Evolutionary conservation across 1,139 yeast species (phyloP), one percentile per base, ranked within the genome.

Genomic region (Kodamaea derodonti): DNA sequence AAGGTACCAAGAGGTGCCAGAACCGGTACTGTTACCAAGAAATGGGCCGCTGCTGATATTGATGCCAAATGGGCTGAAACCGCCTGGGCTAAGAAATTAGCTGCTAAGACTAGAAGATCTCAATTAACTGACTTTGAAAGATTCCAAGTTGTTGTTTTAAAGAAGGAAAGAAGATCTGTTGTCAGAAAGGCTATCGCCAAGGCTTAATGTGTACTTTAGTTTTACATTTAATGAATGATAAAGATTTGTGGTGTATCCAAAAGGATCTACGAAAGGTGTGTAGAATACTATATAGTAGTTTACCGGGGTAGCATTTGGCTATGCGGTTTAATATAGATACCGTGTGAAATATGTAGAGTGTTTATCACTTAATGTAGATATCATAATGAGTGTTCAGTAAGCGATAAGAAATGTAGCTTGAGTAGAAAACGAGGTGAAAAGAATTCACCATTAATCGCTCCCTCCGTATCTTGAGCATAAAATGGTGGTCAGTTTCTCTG

Each of bases 41-140:
- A 85, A 73, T 92, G 95, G 95, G 80, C 80, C 65, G 85, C 95
- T 65, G 81, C 95, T 58, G 94, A 82, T 55, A 76, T 92, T 56
- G 84, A 80, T 57, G 76, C 80, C 64, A 85, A 90, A 74, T 92
- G 97, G 97, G 80, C 84, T 56, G 76, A 84, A 59, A 77, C 97
- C 53, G 66, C 95, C 41, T 88, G 97, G 97, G 97, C 97, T 64
- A 86, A 92, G 85, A 88, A 87, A 80, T 83, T 92, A 63, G 96
- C 95, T 64, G 83, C 85, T 71, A 87, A 84, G 72, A 81, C 84
- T 72, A 87, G 82, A 72, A 86, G 98, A 80, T 72, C 94, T 60
- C 75, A 83, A 65, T 84, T 94, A 69, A 67, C 92, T 57, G 99
- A 92, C 75, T 92, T 92, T 63, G 97, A 92, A 80, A 90, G 99